These are phyloP conservation scores for Tephrocybe sp. DNA, from an alignment of 768 basidiomycete species.

Conservation along the genomic window DNA sequence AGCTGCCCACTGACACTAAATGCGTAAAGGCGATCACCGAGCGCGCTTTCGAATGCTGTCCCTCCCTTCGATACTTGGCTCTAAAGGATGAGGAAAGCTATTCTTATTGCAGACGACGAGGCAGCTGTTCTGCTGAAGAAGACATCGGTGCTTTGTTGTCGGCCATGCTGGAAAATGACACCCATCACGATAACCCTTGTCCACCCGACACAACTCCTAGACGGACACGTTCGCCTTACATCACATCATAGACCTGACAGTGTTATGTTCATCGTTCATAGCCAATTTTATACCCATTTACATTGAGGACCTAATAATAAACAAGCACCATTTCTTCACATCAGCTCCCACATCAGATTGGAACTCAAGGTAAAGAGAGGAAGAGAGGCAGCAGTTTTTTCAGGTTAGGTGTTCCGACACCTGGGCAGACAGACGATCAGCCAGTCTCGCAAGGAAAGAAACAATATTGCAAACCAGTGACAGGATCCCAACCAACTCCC, in stretches of 20 bases:
- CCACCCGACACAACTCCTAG: not conserved
- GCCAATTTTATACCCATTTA: not conserved
- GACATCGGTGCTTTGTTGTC: not conserved
- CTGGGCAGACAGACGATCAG: constrained; percentile 15
- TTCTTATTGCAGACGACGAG: constrained; percentile 10
- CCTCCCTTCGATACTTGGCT: constrained; percentile 12
- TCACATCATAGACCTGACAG: not conserved
- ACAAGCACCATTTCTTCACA: too few relatives aligned
- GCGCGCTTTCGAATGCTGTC: constrained; percentile 10
- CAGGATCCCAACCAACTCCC: constrained; percentile 42
- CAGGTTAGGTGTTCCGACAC: constrained; percentile 39
- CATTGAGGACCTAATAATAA: too few relatives aligned
- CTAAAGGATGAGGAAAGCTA: not conserved
- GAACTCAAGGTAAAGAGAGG: constrained; percentile 35
- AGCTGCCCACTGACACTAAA: not conserved
- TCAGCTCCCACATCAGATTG: not conserved
- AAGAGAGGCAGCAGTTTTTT: constrained; percentile 30
- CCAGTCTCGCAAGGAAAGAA: not conserved
- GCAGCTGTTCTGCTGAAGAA: not conserved
- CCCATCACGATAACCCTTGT: not conserved
- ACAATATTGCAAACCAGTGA: constrained; percentile 27
- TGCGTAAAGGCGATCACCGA: constrained; percentile 4
- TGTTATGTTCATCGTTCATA: not conserved
- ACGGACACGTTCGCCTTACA: not conserved
- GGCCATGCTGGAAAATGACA: not conserved